Conservation (phyloP, 164 flowering plant species). For the Tinospora cordifolia region DNA sequence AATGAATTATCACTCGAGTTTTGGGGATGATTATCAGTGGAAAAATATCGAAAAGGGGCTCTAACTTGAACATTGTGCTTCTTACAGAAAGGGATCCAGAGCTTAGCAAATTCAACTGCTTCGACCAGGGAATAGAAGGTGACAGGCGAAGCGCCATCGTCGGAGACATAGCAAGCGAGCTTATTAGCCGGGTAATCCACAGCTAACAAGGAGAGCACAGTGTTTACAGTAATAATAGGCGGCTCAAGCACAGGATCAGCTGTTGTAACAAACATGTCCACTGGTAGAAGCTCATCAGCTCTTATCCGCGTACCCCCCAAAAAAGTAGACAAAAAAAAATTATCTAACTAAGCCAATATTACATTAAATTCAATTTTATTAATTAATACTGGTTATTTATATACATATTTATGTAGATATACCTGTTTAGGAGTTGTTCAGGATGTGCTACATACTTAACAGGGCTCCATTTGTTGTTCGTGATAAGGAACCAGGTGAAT, state of each 20-base stretch:
- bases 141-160: constrained; percentile 55
- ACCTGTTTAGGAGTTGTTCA: constrained; percentile 33
- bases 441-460: constrained; percentile 34
- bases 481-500: constrained; percentile 31
- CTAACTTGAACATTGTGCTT: constrained; percentile 37
- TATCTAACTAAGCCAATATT: not conserved
- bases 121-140: constrained; percentile 44
- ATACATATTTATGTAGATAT: constrained; percentile 9
- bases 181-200: constrained; percentile 59
- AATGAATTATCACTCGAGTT: not conserved
- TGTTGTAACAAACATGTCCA: constrained; percentile 68
- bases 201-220: constrained; percentile 55
- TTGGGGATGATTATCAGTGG: not conserved
- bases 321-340: not conserved
- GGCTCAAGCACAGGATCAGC: constrained; percentile 60
- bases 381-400: not conserved
- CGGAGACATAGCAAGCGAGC: constrained; percentile 62
- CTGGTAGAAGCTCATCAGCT: constrained; percentile 38
- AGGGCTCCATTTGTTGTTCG: constrained; percentile 38
- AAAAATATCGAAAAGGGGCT: constrained; percentile 55
- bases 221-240: constrained; percentile 51
- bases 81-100: constrained; percentile 68
- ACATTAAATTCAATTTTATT: too few species aligned
- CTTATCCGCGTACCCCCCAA: not conserved
- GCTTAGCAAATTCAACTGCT: constrained; percentile 42